A percentile compares a stretch with the other conserved stretches of the same genome.
These are phyloP conservation scores for Scytalidium sp. DNA, from an alignment of 2,329 filamentous ascomycete species.

Conservation along the genomic window DNA sequence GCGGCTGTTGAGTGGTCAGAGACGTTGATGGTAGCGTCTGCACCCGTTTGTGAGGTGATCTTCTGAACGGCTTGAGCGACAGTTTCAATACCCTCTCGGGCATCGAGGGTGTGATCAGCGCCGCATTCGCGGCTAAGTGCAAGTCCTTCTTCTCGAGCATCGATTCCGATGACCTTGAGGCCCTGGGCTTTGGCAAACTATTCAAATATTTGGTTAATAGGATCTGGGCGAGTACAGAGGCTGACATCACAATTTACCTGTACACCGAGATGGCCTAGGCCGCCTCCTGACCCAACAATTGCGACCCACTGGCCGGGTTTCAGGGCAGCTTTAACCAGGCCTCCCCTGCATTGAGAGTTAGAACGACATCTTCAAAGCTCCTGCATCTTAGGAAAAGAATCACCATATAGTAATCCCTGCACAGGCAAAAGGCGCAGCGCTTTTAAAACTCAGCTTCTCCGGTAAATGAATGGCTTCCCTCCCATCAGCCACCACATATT, in stretches of 20 bases:
- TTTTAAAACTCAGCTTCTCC: slow-evolving; percentile 43
- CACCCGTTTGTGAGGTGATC: slow-evolving; percentile 46
- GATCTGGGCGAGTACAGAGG: not conserved
- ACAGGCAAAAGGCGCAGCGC: slow-evolving; percentile 55
- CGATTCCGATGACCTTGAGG: slow-evolving; percentile 48
- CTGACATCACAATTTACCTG: slow-evolving; percentile 33
- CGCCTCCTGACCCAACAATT: slow-evolving; percentile 47
- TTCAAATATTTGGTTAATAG: slow-evolving; percentile 21
- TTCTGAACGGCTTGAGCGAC: slow-evolving; percentile 44
- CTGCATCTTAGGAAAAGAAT: slow-evolving; percentile 39
- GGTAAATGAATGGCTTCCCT: slow-evolving; percentile 44
- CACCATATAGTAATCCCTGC: slow-evolving; percentile 50
- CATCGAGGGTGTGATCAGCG: slow-evolving; percentile 51
- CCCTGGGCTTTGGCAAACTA: slow-evolving; percentile 47
- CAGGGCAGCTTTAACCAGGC: slow-evolving; percentile 29
- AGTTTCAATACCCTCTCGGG: slow-evolving; percentile 41
- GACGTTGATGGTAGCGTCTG: slow-evolving; percentile 50
- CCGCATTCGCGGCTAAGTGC: slow-evolving; percentile 43
- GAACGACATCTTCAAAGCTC: too few species aligned
- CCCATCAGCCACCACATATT: slow-evolving; percentile 51
- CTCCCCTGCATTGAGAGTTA: slow-evolving; percentile 31
- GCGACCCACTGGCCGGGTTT: slow-evolving; percentile 35
- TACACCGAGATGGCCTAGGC: slow-evolving; percentile 49
- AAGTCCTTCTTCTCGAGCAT: slow-evolving; percentile 52
- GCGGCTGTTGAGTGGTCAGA: slow-evolving; percentile 49